A percentile compares a stretch with the other conserved stretches of the same genome.
Conservation (phyloP, 2,329 filamentous ascomycete species). For the Fusarium sambucinum region DNA sequence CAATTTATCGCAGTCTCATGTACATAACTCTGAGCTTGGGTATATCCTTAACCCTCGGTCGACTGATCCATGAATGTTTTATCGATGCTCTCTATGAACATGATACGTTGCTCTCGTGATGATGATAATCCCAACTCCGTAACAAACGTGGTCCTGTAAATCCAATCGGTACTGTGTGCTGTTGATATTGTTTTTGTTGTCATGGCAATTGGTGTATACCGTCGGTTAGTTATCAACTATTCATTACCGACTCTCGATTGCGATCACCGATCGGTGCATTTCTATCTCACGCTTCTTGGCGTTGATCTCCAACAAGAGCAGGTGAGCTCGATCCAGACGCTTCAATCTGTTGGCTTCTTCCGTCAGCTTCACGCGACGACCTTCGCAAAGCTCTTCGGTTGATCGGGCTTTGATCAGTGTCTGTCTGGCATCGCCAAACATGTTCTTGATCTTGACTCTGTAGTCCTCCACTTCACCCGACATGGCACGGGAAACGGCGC, state of each 20-base stretch:
- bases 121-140: conserved; percentile 11
- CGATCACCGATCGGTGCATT: background rate
- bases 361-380: conserved; percentile 11
- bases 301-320: background rate
- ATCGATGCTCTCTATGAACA: background rate
- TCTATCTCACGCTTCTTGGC: background rate
- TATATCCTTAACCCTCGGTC: background rate
- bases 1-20: background rate
- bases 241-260: background rate
- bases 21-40: background rate
- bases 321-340: conserved; percentile 14
- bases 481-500: conserved; percentile 6
- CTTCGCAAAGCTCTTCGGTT: background rate
- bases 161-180: background rate
- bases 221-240: background rate
- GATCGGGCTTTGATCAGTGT: background rate
- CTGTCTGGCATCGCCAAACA: conserved; percentile 2
- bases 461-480: conserved; percentile 12
- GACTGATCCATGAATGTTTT: background rate
- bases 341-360: conserved; percentile 14
- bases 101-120: background rate
- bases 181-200: background rate
- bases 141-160: background rate
- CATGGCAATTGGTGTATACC: background rate
- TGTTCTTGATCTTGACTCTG: background rate